phyloP scores from a whole-genome alignment of 2,329 filamentous ascomycete species.

The Mariannaea elegans region DNA sequence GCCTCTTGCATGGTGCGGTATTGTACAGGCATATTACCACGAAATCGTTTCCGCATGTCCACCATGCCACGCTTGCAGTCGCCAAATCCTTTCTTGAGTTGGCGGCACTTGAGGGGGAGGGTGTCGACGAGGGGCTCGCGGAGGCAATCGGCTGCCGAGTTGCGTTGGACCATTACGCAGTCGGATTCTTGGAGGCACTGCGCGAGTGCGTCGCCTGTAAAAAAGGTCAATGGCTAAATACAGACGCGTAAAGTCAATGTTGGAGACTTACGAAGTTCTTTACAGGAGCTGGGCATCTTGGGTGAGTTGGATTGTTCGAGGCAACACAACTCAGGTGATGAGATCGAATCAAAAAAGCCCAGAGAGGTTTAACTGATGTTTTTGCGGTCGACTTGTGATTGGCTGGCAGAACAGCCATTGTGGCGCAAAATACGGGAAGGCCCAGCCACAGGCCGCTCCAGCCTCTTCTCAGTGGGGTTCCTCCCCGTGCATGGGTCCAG shows the following conservation, averaged over 20 bases:
- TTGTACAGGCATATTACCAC: slow-evolving; percentile 88
- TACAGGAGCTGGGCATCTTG: slow-evolving; percentile 92
- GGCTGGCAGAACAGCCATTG: slow-evolving; percentile 20
- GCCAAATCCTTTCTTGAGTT: slow-evolving; percentile 90
- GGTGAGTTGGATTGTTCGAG: slow-evolving; percentile 26
- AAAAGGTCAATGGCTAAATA: slow-evolving; percentile 4
- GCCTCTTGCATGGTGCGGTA: slow-evolving; percentile 65
- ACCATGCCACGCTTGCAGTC: slow-evolving; percentile 97
- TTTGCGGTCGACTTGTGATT: slow-evolving; percentile 42
- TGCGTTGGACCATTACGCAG: slow-evolving; percentile 92
- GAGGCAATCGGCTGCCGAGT: slow-evolving; percentile 88
- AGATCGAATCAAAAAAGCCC: slow-evolving; percentile 25
- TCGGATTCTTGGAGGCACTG: slow-evolving; percentile 96
- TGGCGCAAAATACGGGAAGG: not conserved
- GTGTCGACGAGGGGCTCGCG: slow-evolving; percentile 81
- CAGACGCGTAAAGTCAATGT: not conserved
- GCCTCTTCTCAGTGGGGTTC: not conserved
- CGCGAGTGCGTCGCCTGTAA: slow-evolving; percentile 85
- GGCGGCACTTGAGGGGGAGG: slow-evolving; percentile 88
- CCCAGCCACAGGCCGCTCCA: slow-evolving; percentile 5
- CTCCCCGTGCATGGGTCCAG: not conserved
- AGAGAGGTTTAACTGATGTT: slow-evolving; percentile 26
- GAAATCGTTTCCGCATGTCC: slow-evolving; percentile 98
- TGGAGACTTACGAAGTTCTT: slow-evolving; percentile 83
- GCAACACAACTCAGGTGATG: slow-evolving; percentile 32